Base-by-base conservation (phyloP, 1,284 basidiomycete species). In the Ustilago tritici region DNA sequence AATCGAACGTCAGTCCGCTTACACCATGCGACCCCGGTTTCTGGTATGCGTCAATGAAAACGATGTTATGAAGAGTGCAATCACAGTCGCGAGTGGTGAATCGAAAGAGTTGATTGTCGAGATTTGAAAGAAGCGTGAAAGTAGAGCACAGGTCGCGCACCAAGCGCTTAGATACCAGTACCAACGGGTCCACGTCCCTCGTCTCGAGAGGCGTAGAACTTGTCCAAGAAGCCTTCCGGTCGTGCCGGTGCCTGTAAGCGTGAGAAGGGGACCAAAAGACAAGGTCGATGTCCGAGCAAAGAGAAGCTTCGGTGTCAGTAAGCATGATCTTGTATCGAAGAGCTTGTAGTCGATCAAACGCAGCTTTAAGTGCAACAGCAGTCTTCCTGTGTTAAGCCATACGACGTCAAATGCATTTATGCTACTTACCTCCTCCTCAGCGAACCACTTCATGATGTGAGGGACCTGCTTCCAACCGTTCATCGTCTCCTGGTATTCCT, bases 401-500 rank as follows among this genome's bases (percentile, higher is more conserved):
- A 1, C 41, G 15, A 17, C 7, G 49, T 14, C 28, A 11, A 31
- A 4, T 32, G 28, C 10, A 3, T 50, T 7, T 32, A 12, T 32
- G 14, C 23, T 4, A 82, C 87, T 68, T 66, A 87, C 87, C 84
- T 88, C 87, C 72, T 88, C 88, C 61, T 86, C 81, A 11, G 84
- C 79, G 62, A 88, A 88, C 86, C 84, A 87, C 66, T 85, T 84
- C 85, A 87, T 85, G 50, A 86, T 57, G 71, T 86, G 86, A 19
- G 84, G 87, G 78, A 88, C 86, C 88, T 93, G 92, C 87, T 95
- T 95, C 95, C 95, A 98, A 80, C 90, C 90, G 86, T 98, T 98
- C 89, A 97, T 90, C 55, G 93, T 92, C 89, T 88, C 97, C 89
- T 99, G 97, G 86, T 92, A 95, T 82, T 98, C 95, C 87, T 92